These are phyloP conservation scores for Pythium insidiosum DNA, from an alignment of 352 stramenopile species.

Conservation along the genomic window DNA sequence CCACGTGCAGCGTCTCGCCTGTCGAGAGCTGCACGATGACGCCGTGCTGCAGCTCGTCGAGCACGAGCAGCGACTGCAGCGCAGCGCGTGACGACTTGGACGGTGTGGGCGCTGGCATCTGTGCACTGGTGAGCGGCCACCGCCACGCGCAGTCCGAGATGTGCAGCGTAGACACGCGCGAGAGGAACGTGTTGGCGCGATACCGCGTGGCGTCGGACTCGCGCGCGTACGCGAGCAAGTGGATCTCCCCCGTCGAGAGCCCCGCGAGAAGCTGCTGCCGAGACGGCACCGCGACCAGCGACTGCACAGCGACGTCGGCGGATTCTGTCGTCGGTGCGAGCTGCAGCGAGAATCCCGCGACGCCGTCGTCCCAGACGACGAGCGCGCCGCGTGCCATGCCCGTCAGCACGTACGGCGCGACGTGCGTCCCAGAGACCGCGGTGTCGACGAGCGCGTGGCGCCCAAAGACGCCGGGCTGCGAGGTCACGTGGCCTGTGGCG, in stretches of 20 bases:
- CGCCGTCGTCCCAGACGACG: constrained; percentile 45
- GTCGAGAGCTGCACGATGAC: constrained; percentile 5
- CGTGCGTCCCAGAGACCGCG: constrained; percentile 26
- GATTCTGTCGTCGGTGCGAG: constrained; percentile 3
- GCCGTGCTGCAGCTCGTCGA: constrained; percentile 15
- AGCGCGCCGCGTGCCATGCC: constrained; percentile 38
- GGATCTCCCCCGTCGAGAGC: constrained; percentile 22
- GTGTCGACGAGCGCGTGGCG: constrained; percentile 49
- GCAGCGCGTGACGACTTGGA: too few relatives aligned
- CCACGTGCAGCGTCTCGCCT: constrained; percentile 8
- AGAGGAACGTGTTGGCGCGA: constrained; percentile 12
- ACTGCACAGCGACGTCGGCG: constrained; percentile 12
- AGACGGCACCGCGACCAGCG: constrained; percentile 23
- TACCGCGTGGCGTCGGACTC: constrained; percentile 6
- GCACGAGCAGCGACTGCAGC: constrained; percentile 8
- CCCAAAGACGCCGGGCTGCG: constrained; percentile 59
- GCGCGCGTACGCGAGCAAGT: constrained; percentile 4
- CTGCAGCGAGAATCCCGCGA: constrained; percentile 32
- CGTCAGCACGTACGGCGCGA: constrained; percentile 42
- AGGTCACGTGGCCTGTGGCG: constrained; percentile 32
- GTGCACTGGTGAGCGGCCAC: constrained; percentile 11
- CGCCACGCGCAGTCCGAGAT: constrained; percentile 6
- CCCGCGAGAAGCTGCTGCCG: constrained; percentile 35
- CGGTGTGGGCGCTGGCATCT: too few relatives aligned
- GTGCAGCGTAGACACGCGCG: constrained; percentile 1